Evolutionary conservation across 495 filamentous ascomycete genomes (phyloP).

Genomic region (Apiosordaria backusii): DNA sequence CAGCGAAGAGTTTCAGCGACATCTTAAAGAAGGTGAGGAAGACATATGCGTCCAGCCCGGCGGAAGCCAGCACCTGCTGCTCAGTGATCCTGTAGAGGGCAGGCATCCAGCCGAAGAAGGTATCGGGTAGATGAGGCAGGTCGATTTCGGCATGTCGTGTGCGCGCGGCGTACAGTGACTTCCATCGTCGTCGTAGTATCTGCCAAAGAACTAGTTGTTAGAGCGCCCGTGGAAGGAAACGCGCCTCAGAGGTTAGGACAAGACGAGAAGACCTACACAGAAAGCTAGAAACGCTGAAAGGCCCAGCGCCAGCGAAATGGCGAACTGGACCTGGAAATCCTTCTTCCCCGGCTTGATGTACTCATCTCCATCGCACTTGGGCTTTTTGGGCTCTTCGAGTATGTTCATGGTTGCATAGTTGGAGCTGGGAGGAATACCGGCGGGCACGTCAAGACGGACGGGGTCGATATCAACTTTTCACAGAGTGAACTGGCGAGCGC

Average conservation of each 20-base stretch:
- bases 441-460: neutral
- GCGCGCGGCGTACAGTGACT: conserved; percentile 84
- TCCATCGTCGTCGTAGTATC: conserved; percentile 88
- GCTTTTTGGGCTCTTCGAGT: conserved; percentile 19
- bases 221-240: neutral
- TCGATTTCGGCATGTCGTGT: conserved; percentile 64
- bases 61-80: conserved; percentile 82
- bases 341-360: conserved; percentile 35
- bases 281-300: conserved; percentile 52
- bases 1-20: conserved; percentile 75
- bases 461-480: neutral
- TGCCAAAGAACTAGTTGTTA: conserved; percentile 11
- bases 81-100: conserved; percentile 84
- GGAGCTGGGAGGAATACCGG: neutral
- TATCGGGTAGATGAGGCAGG: conserved; percentile 79
- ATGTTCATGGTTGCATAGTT: conserved; percentile 22
- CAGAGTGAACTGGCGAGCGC: neutral
- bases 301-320: conserved; percentile 49
- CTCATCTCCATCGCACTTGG: conserved; percentile 30
- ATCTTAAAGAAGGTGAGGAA: conserved; percentile 94
- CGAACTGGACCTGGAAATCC: conserved; percentile 51
- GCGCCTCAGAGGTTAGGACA: neutral
- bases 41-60: conserved; percentile 92
- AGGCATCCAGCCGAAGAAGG: conserved; percentile 91
- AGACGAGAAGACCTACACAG: conserved; percentile 39